Percentiles rank a stretch among this genome's conserved stretches.
phyloP scores from a whole-genome alignment of 1,284 basidiomycete genomes.

The Irpex rosettiformis region DNA sequence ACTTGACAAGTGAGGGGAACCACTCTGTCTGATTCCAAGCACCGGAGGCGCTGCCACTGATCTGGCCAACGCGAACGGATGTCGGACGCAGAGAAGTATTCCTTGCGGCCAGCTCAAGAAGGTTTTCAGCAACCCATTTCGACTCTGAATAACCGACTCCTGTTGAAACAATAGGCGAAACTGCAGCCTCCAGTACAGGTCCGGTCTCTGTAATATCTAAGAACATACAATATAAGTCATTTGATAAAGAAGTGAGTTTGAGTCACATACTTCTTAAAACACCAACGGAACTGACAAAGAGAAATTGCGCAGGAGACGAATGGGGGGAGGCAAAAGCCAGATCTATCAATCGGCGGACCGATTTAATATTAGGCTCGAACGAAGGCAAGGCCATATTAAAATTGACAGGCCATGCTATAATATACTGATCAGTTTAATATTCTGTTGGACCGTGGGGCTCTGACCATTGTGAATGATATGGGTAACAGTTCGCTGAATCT shows the following conservation, averaged over 20 bases:
- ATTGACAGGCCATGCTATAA: constrained; percentile 30
- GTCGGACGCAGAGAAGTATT: constrained; percentile 23
- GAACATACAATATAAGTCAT: background rate
- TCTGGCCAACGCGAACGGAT: constrained; percentile 38
- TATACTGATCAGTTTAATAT: background rate
- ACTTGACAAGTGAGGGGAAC: constrained; percentile 24
- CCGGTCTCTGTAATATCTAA: background rate
- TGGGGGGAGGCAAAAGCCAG: constrained; percentile 23
- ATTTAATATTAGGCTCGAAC: constrained; percentile 15
- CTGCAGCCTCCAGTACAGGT: background rate
- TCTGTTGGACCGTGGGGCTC: constrained; percentile 1
- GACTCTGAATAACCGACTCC: constrained; percentile 34
- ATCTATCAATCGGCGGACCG: constrained; percentile 11
- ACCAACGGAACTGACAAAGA: constrained; percentile 29
- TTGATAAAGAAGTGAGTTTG: background rate
- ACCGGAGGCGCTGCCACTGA: constrained; percentile 33
- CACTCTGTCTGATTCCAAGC: constrained; percentile 33
- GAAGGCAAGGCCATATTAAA: constrained; percentile 26
- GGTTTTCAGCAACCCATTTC: constrained; percentile 36
- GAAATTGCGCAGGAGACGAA: constrained; percentile 19
- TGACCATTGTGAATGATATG: constrained; percentile 29
- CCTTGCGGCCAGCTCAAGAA: constrained; percentile 17
- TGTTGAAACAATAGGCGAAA: constrained; percentile 21
- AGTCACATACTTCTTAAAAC: constrained; percentile 18
- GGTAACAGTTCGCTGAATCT: constrained; percentile 19